Percentiles rank a stretch among this genome's conserved stretches.
phyloP scores from a whole-genome alignment of 441 rosid species.

The Metrosideros polymorpha region DNA sequence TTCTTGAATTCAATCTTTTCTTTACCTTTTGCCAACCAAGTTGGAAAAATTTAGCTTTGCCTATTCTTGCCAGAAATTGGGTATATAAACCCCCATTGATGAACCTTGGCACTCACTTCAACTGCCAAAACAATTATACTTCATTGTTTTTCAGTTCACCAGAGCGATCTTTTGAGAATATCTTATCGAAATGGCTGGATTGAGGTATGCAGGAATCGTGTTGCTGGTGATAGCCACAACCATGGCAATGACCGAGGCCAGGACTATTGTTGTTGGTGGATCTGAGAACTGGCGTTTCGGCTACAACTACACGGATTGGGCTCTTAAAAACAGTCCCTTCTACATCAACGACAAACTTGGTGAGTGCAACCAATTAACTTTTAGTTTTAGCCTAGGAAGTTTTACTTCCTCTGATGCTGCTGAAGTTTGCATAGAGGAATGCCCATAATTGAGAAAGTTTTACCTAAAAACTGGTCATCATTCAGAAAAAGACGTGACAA shows the following conservation, averaged over 20 bases:
- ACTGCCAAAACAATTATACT: neutral
- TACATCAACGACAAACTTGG: slow-evolving; percentile 12
- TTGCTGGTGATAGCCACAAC: slow-evolving; percentile 3
- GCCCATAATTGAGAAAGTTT: neutral
- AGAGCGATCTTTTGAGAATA: neutral
- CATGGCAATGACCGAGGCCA: slow-evolving; percentile 1
- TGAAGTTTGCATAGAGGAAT: neutral
- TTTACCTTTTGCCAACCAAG: neutral
- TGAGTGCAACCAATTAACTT: neutral
- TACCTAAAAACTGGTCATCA: neutral
- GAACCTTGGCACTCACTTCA: neutral
- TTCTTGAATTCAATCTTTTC: neutral
- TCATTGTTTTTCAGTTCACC: neutral
- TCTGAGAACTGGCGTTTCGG: slow-evolving; percentile 1
- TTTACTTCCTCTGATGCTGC: neutral
- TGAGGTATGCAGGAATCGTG: neutral
- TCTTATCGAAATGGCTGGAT: neutral
- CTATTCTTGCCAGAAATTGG: neutral
- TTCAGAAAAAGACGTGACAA: neutral
- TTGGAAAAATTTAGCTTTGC: neutral
- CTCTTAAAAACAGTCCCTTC: slow-evolving; percentile 6
- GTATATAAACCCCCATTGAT: neutral
- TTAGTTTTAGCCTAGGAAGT: neutral
- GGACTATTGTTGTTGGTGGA: slow-evolving; percentile 8
- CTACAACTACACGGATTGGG: slow-evolving; percentile 8